phyloP scores from a whole-genome alignment of 2,329 filamentous ascomycete genomes.

The Fusarium euwallaceae region DNA sequence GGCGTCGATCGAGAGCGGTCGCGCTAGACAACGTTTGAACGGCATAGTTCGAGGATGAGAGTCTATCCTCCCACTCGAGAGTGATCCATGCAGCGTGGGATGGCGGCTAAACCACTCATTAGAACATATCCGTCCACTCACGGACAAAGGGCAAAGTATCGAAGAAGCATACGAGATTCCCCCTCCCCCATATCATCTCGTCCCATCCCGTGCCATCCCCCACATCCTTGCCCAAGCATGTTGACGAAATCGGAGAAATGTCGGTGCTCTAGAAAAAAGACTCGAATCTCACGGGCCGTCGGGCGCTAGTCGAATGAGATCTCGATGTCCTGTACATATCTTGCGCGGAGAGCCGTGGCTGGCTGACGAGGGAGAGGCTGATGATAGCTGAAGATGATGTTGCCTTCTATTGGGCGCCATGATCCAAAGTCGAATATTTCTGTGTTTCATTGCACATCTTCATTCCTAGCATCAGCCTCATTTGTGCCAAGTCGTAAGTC shows the following conservation, averaged over 20 bases:
- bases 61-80: background rate
- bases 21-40: background rate
- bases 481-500: background rate
- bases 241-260: background rate
- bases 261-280: background rate
- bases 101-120: background rate
- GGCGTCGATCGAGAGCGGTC: background rate
- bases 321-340: background rate
- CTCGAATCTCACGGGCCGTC: constrained; percentile 10
- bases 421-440: background rate
- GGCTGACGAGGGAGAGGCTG: constrained; percentile 19
- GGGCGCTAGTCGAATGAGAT: constrained; percentile 10
- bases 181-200: background rate
- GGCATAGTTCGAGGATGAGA: background rate
- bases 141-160: constrained; percentile 1
- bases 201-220: background rate
- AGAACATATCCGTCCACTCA: constrained; percentile 1
- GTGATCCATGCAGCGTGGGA: background rate
- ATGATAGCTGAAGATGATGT: background rate
- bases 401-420: constrained; percentile 18
- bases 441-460: constrained; percentile 2
- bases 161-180: constrained; percentile 1
- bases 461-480: background rate
- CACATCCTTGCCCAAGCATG: constrained; percentile 1
- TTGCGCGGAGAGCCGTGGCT: constrained; percentile 23